Percentiles rank a stretch among this genome's conserved stretches.
phyloP scores from a whole-genome alignment of 2,329 filamentous ascomycete species.

The Scedosporium aurantiacum region DNA sequence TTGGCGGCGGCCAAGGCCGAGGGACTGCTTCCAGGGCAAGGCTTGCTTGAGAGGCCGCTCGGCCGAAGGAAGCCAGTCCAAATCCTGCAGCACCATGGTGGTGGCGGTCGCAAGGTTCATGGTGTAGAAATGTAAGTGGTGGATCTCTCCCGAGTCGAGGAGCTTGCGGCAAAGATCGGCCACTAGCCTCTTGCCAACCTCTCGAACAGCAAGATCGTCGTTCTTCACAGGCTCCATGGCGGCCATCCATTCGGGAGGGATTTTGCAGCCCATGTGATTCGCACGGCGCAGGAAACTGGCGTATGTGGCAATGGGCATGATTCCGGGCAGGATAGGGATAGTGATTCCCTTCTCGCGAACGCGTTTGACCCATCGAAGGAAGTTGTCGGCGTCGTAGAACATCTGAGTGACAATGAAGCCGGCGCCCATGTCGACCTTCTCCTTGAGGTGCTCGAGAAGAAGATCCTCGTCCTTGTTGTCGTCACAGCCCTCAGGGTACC shows the following conservation, averaged over 20 bases:
- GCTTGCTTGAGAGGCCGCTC: conserved; percentile 64
- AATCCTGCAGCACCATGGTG: conserved; percentile 84
- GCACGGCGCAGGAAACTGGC: conserved; percentile 83
- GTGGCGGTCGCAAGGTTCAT: conserved; percentile 97
- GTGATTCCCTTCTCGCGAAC: conserved; percentile 76
- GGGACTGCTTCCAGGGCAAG: conserved; percentile 93
- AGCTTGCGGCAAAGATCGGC: conserved; percentile 84
- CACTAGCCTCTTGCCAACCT: conserved; percentile 77
- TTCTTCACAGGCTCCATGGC: conserved; percentile 90
- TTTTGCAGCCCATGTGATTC: conserved; percentile 78
- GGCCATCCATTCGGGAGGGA: conserved; percentile 72
- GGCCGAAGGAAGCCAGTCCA: conserved; percentile 67
- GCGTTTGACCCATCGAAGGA: conserved; percentile 79
- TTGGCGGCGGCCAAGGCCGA: conserved; percentile 74
- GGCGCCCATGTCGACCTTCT: conserved; percentile 90
- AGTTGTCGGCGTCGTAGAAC: conserved; percentile 98
- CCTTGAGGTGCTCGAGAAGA: conserved; percentile 85
- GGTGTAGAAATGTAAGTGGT: conserved; percentile 88
- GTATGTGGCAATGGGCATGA: conserved; percentile 87
- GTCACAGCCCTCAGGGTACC: conserved; percentile 91
- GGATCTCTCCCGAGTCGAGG: conserved; percentile 68
- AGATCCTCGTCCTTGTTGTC: conserved; percentile 80
- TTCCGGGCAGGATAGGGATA: conserved; percentile 73
- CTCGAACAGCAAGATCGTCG: conserved; percentile 83
- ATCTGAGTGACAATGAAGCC: conserved; percentile 97